These are phyloP conservation scores for Lipomyces anomalus DNA, from an alignment of 805 yeast species.

Conservation along the genomic window DNA sequence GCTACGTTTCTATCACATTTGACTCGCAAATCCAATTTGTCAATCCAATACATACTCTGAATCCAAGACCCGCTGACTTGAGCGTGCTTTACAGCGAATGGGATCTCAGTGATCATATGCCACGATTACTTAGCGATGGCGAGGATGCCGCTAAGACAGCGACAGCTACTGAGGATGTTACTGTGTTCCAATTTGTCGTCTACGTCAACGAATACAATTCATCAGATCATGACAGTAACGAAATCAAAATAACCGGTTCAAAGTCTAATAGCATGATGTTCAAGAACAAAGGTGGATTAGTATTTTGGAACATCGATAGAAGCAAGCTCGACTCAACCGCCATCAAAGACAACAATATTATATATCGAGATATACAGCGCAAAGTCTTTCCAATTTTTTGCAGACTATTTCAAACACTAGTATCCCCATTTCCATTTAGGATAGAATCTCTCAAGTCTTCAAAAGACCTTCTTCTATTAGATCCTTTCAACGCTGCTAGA, in stretches of 20 bases:
- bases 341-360: constrained; percentile 25
- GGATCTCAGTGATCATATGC: not conserved
- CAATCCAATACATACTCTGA: no score
- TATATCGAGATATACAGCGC: constrained; percentile 40
- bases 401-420: constrained; percentile 62
- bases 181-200: not conserved
- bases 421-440: constrained; percentile 64
- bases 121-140: not conserved
- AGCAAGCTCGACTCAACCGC: constrained; percentile 29
- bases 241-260: no score
- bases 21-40: constrained; percentile 15
- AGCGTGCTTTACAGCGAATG: constrained; percentile 1
- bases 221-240: no score
- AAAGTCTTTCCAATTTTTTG: constrained; percentile 65
- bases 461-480: not conserved
- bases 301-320: not conserved
- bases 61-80: no score
- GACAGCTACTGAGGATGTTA: not conserved
- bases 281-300: no score
- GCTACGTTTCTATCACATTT: constrained; percentile 5
- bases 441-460: not conserved
- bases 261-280: no score
- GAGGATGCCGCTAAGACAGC: not conserved
- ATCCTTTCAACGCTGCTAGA: constrained; percentile 12
- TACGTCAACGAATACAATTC: not conserved